phyloP scores from a whole-genome alignment of 2,329 filamentous ascomycete species.

The Exophiala sideris region DNA sequence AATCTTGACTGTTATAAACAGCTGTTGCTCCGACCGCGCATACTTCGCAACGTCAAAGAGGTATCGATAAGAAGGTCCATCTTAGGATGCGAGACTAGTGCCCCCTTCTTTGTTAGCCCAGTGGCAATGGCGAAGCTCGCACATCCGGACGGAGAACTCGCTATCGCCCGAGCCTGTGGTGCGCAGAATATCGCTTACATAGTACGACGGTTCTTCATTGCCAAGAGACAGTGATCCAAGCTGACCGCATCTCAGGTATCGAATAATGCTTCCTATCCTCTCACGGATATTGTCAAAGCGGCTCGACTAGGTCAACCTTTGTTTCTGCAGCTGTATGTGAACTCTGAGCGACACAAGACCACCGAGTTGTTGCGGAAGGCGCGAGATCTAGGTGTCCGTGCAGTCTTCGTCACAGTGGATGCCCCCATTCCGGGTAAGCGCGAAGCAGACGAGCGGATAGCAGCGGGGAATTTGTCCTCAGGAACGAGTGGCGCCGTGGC shows the following conservation, averaged over 20 bases:
- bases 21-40: constrained; percentile 46
- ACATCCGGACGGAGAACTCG: constrained; percentile 43
- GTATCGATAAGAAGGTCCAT: constrained; percentile 35
- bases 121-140: constrained; percentile 41
- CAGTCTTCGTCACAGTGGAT: constrained; percentile 52
- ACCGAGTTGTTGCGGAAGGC: constrained; percentile 49
- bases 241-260: constrained; percentile 46
- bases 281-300: constrained; percentile 48
- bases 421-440: constrained; percentile 54
- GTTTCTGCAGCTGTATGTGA: constrained; percentile 59
- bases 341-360: constrained; percentile 53
- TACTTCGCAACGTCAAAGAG: constrained; percentile 40
- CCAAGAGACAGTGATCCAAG: not conserved
- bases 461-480: constrained; percentile 17
- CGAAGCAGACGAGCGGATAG: constrained; percentile 55
- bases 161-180: constrained; percentile 31
- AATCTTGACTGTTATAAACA: constrained; percentile 35
- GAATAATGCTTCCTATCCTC: constrained; percentile 58
- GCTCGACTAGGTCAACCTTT: constrained; percentile 29
- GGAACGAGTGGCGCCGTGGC: not conserved
- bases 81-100: constrained; percentile 19
- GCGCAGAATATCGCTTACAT: no score
- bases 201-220: no score
- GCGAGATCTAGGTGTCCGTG: constrained; percentile 45
- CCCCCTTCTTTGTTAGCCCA: constrained; percentile 25